Evolutionary conservation across 805 yeast genomes (phyloP).

Genomic region (Monosporozyma unispora): DNA sequence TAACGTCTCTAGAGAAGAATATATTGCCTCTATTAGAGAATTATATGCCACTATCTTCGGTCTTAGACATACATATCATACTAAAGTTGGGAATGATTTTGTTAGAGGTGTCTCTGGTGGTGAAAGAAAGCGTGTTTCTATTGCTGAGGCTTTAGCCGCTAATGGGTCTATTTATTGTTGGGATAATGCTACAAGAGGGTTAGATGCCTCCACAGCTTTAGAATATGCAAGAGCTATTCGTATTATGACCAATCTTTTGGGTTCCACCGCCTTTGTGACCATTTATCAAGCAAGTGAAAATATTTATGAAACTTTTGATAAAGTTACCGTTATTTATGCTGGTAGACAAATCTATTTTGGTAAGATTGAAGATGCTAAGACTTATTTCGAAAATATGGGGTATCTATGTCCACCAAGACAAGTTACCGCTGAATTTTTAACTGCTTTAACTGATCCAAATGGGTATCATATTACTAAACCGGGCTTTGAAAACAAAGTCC

Average conservation of each 20-base stretch:
- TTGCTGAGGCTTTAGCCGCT: slow-evolving; percentile 53
- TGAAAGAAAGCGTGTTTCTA: slow-evolving; percentile 67
- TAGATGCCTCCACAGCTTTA: slow-evolving; percentile 58
- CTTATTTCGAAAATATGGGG: slow-evolving; percentile 49
- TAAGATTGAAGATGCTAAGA: slow-evolving; percentile 38
- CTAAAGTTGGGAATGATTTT: slow-evolving; percentile 47
- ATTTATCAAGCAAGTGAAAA: slow-evolving; percentile 52
- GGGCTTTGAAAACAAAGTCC: slow-evolving; percentile 45
- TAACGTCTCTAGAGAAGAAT: slow-evolving; percentile 39
- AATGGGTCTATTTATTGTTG: slow-evolving; percentile 45
- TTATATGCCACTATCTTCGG: slow-evolving; percentile 40
- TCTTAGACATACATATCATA: slow-evolving; percentile 44
- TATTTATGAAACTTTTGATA: slow-evolving; percentile 46
- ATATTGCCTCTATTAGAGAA: slow-evolving; percentile 35
- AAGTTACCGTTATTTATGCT: slow-evolving; percentile 41
- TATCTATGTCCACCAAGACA: slow-evolving; percentile 48
- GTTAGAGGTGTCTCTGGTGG: slow-evolving; percentile 64
- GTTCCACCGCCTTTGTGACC: slow-evolving; percentile 48
- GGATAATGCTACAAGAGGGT: slow-evolving; percentile 60
- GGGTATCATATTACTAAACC: slow-evolving; percentile 32
- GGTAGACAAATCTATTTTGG: slow-evolving; percentile 54
- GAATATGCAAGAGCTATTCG: slow-evolving; percentile 56
- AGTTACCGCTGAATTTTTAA: slow-evolving; percentile 53
- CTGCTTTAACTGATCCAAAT: slow-evolving; percentile 50
- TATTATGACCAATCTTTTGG: slow-evolving; percentile 41